Conservation (phyloP, 768 basidiomycete genomes). For the Mycena kentingensis region DNA sequence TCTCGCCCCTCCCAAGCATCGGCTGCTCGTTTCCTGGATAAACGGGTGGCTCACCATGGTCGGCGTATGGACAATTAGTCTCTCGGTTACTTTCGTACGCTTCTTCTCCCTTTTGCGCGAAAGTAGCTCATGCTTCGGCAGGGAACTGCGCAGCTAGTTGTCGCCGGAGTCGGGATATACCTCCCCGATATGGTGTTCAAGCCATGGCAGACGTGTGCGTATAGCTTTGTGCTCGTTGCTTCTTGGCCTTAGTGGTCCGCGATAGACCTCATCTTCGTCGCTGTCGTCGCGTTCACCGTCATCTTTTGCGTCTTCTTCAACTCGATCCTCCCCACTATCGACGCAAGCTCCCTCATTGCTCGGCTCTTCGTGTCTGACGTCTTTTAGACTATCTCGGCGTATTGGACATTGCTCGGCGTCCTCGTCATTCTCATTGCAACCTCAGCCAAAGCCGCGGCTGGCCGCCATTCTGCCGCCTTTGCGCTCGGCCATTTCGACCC, state of each 20-base stretch:
- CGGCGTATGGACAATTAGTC: constrained; percentile 68
- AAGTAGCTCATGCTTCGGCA: neutral
- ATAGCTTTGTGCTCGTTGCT: neutral
- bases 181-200: constrained; percentile 59
- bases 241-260: neutral
- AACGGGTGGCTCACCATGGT: constrained; percentile 71
- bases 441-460: constrained; percentile 57
- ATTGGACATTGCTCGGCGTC: constrained; percentile 63
- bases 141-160: constrained; percentile 59
- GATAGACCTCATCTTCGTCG: constrained; percentile 63
- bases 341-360: constrained; percentile 36
- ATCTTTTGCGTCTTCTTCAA: constrained; percentile 60
- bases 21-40: constrained; percentile 61
- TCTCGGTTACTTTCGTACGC: constrained; percentile 64
- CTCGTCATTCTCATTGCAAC: constrained; percentile 59
- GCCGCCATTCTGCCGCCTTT: constrained; percentile 55
- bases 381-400: constrained; percentile 54
- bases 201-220: constrained; percentile 61
- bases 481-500: constrained; percentile 62
- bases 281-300: constrained; percentile 47
- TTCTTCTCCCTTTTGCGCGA: neutral
- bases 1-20: constrained; percentile 52
- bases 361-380: constrained; percentile 6
- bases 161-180: constrained; percentile 61
- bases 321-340: constrained; percentile 48